A percentile compares a stretch with the other conserved stretches of the same genome.
Conservation (phyloP, 2,329 filamentous ascomycete genomes). For the Ceratocystis albifundus region DNA sequence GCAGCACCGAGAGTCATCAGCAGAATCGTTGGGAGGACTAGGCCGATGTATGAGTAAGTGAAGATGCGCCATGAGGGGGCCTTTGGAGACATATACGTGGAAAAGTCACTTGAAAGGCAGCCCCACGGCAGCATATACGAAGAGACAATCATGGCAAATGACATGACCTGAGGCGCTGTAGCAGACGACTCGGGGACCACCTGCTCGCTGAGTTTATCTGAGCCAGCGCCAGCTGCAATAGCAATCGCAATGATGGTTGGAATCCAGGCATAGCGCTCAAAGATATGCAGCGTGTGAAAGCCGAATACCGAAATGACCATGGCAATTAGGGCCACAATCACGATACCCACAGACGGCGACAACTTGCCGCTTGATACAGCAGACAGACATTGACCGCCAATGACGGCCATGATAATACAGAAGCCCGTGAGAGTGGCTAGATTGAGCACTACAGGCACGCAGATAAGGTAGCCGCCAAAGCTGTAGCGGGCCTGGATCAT, state of each 20-base stretch:
- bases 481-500: slow-evolving; percentile 54
- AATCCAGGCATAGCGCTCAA: slow-evolving; percentile 48
- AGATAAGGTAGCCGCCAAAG: slow-evolving; percentile 49
- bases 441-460: slow-evolving; percentile 50
- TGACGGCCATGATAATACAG: slow-evolving; percentile 48
- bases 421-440: slow-evolving; percentile 53
- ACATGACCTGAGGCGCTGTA: slow-evolving; percentile 36
- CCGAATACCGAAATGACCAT: slow-evolving; percentile 53
- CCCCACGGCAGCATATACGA: slow-evolving; percentile 54
- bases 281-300: slow-evolving; percentile 45
- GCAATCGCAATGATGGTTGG: slow-evolving; percentile 43
- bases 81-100: slow-evolving; percentile 48
- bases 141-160: slow-evolving; percentile 50
- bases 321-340: slow-evolving; percentile 46
- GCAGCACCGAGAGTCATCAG: slow-evolving; percentile 54
- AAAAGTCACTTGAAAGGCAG: slow-evolving; percentile 47
- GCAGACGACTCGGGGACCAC: slow-evolving; percentile 26
- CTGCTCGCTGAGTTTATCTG: slow-evolving; percentile 40
- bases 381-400: slow-evolving; percentile 48
- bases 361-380: slow-evolving; percentile 41
- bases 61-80: slow-evolving; percentile 36
- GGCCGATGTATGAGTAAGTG: slow-evolving; percentile 45
- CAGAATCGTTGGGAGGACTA: slow-evolving; percentile 43
- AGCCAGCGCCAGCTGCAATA: slow-evolving; percentile 45
- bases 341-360: slow-evolving; percentile 46